Conservation (phyloP, 345 rosid species). For the Bruguiera gymnorhiza region DNA sequence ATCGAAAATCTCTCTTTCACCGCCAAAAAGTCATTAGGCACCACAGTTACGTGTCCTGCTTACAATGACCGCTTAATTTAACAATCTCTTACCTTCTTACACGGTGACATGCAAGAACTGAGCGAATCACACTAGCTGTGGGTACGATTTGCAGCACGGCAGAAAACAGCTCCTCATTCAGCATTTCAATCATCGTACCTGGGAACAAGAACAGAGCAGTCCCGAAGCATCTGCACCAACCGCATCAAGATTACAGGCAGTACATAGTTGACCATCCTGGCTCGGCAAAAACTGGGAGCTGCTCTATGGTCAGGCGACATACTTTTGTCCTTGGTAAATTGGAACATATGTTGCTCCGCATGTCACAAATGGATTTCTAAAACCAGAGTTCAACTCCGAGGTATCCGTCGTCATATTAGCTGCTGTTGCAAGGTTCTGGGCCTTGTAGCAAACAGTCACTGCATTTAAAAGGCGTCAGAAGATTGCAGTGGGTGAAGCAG, state of each 20-base stretch:
- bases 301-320: constrained; percentile 79
- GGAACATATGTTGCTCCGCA: constrained; percentile 91
- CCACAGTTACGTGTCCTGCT: no score
- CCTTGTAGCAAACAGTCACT: constrained; percentile 67
- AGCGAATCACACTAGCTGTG: constrained; percentile 10
- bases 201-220: constrained; percentile 78
- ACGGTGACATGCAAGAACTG: constrained; percentile 12
- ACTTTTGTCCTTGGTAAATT: constrained; percentile 85
- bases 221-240: constrained; percentile 95
- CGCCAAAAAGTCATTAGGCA: neutral
- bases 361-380: constrained; percentile 86
- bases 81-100: constrained; percentile 22
- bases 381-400: constrained; percentile 69
- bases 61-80: no score
- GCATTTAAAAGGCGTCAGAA: constrained; percentile 77
- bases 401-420: constrained; percentile 63
- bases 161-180: constrained; percentile 4
- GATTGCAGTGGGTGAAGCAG: constrained; percentile 88
- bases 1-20: neutral
- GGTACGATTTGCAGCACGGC: constrained; percentile 11
- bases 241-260: constrained; percentile 74
- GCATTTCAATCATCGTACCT: constrained; percentile 38
- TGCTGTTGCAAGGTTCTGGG: constrained; percentile 73
- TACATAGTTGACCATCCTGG: constrained; percentile 67
- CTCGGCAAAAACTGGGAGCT: constrained; percentile 66